A percentile compares a stretch with the other conserved stretches of the same genome.
Conservation (phyloP, 495 filamentous ascomycete genomes). For the Aspergillus hancockii region DNA sequence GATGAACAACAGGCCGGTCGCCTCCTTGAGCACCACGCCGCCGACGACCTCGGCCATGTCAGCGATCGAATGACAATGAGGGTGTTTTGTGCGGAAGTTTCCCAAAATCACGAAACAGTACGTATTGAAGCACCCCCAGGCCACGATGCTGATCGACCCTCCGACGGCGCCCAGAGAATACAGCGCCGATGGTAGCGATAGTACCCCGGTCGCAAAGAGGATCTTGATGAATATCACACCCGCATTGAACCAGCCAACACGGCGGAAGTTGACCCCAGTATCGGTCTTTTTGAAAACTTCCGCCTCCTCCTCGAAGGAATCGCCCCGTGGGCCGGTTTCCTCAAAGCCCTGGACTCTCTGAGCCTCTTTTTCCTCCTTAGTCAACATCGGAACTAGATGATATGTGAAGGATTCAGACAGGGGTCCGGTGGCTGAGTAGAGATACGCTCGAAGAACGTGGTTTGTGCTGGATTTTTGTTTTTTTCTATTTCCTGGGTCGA, state of each 20-base stretch:
- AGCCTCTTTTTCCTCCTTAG: no score
- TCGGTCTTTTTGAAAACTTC: slow-evolving; percentile 54
- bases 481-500: no score
- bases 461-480: no score
- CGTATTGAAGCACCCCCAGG: slow-evolving; percentile 63
- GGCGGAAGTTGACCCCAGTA: slow-evolving; percentile 52
- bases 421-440: no score
- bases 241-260: slow-evolving; percentile 51
- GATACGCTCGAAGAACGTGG: no score
- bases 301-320: not conserved
- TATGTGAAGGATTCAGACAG: no score
- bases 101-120: slow-evolving; percentile 32
- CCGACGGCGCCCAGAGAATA: slow-evolving; percentile 61
- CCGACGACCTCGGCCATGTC: slow-evolving; percentile 68
- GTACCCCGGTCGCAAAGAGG: slow-evolving; percentile 53
- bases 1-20: slow-evolving; percentile 43
- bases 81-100: slow-evolving; percentile 33
- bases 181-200: slow-evolving; percentile 59
- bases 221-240: slow-evolving; percentile 55
- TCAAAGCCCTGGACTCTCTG: no score
- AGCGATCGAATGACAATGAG: slow-evolving; percentile 53
- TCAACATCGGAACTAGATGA: no score
- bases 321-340: no score
- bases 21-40: slow-evolving; percentile 48
- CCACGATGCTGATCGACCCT: slow-evolving; percentile 54